Conservation (phyloP, 228 moss, liverwort and hornwort species). For the Sphagnum magellanicum region DNA sequence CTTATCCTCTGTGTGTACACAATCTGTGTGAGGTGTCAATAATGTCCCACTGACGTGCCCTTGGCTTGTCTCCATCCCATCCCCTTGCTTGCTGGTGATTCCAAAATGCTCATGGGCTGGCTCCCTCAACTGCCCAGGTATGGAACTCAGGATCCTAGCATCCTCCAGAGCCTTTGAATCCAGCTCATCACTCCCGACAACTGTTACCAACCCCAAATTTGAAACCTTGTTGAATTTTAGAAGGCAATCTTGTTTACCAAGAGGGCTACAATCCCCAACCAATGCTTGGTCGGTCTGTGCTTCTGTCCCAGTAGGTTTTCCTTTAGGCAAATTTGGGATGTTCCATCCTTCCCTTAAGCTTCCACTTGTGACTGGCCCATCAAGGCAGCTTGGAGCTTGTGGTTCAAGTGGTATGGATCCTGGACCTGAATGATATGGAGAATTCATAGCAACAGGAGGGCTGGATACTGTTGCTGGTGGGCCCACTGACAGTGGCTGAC, state of each 20-base stretch:
- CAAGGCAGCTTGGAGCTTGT: not conserved
- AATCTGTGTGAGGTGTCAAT: not conserved
- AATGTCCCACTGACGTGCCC: not conserved
- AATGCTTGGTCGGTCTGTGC: not conserved
- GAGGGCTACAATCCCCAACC: no score
- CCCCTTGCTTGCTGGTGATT: no score
- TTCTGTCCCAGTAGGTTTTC: not conserved
- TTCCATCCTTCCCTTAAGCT: not conserved
- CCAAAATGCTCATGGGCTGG: no score
- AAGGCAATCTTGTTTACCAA: not conserved
- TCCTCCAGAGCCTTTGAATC: not conserved
- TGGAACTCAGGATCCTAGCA: not conserved
- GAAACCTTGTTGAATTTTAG: not conserved
- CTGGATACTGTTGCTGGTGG: not conserved
- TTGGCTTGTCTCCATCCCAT: no score
- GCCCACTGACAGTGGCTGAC: not conserved
- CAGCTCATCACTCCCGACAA: not conserved
- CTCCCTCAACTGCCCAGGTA: no score
- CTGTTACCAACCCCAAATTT: not conserved
- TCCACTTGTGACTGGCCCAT: not conserved
- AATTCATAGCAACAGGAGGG: not conserved
- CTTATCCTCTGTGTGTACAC: not conserved
- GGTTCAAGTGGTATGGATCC: constrained; percentile 1
- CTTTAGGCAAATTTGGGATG: not conserved
- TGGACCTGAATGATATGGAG: not conserved